phyloP scores from a whole-genome alignment of 2,329 filamentous ascomycete genomes.

The Penicillium sp. region DNA sequence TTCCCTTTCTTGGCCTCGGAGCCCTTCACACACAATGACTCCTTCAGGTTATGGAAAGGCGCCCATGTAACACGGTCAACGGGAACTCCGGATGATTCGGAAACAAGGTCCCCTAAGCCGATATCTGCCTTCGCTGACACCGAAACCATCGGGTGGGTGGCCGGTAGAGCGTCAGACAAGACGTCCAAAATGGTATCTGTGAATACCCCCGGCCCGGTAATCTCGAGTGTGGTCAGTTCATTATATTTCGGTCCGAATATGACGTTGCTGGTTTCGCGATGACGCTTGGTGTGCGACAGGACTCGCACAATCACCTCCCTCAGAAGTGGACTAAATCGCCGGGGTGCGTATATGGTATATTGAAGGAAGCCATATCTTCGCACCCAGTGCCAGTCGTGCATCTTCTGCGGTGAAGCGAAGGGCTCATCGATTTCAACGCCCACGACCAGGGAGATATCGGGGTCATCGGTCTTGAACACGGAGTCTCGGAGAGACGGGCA shows the following conservation, averaged over 20 bases:
- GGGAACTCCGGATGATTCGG: conserved; percentile 1
- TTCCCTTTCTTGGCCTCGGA: conserved; percentile 43
- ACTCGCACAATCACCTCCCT: conserved; percentile 32
- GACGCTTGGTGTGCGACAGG: conserved; percentile 31
- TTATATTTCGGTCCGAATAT: conserved; percentile 21
- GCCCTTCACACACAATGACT: conserved; percentile 27
- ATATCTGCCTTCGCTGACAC: conserved; percentile 24
- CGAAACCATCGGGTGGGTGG: conserved; percentile 25
- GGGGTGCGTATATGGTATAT: conserved; percentile 36
- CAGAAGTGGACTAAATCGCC: conserved; percentile 35
- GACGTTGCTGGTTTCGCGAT: conserved; percentile 16
- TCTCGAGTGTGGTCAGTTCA: conserved; percentile 29
- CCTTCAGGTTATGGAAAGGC: conserved; percentile 29
- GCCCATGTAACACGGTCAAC: conserved; percentile 34
- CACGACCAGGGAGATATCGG: conserved; percentile 32
- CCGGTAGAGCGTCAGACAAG: conserved; percentile 28
- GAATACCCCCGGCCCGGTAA: conserved; percentile 36
- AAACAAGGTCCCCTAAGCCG: conserved; percentile 22
- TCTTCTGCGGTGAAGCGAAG: conserved; percentile 29
- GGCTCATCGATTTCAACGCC: conserved; percentile 39
- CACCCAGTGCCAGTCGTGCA: conserved; percentile 36
- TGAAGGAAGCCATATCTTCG: conserved; percentile 36
- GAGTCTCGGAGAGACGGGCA: conserved; percentile 28
- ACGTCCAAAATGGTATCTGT: conserved; percentile 35
- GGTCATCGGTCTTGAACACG: conserved; percentile 10